Evolutionary conservation across 352 stramenopile species (phyloP), one percentile per base, ranked within the genome.

Genomic region (Globisporangium mamillatum): DNA sequence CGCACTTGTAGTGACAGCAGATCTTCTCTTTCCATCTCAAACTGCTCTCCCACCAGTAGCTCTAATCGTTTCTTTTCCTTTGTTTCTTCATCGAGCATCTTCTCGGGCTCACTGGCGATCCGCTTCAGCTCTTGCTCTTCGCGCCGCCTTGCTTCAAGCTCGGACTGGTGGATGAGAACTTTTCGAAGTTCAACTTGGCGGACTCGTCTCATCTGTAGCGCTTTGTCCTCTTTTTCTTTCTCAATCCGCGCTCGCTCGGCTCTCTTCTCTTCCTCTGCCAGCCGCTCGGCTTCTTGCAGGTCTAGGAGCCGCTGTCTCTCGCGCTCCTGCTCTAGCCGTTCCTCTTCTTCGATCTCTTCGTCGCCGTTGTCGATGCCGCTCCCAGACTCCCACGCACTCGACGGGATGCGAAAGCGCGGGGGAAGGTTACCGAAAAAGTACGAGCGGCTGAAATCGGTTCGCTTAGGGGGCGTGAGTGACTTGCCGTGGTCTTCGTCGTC

Each of bases 381-480:
- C 38, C 84, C 82, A 52, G 75, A 72, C 4, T 74, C 22, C 84
- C 82, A 93, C 0, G 77, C 74, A 53, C 73, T 80, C 6, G 78
- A 66, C 36, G 78, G 75, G 38, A 86, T 70, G 50, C 72, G 77
- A 46, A 84, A 84, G 14, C 74, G 71, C 20, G 65, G 57, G 4
- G 82, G 82, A 4, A 92, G 75, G 55, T 85, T 88, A 10, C 79
- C 76, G 64, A 91, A 92, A 71, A 92, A 91, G 60, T 90, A 90
- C 18, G 84, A 91, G 9, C 67, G 70, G 3, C 79, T 89, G 60
- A 92, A 92, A 34, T 92, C 82, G 2, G 82, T 81, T 9, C 82
- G 79, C 64, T 88, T 90, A 3, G 81, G 81, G n/a, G 81, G 48
- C 1, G 65, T 72, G 54, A 92, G 25, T 18, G 60, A 55, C 27